Evolutionary conservation across 108 stramenopile genomes (phyloP).

Genomic region (Cylindrotheca closterium): DNA sequence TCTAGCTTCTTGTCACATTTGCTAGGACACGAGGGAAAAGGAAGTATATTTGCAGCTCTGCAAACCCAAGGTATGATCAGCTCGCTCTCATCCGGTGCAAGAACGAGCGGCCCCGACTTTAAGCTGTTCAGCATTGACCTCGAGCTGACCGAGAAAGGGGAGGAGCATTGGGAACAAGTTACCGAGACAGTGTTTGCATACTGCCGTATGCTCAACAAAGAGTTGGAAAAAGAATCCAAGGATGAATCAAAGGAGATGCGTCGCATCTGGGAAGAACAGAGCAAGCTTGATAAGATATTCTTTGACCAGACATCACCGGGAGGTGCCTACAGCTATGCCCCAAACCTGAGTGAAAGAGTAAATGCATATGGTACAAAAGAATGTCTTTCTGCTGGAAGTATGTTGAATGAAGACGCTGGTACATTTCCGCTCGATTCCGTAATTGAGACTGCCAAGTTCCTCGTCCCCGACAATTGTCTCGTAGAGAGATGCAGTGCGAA

Average conservation of each 20-base stretch:
- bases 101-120: conserved; percentile 67
- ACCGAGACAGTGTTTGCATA: conserved; percentile 62
- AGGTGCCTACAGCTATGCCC: conserved; percentile 66
- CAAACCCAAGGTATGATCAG: conserved; percentile 66
- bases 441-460: conserved; percentile 33
- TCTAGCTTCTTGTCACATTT: conserved; percentile 58
- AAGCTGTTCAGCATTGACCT: conserved; percentile 66
- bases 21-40: conserved; percentile 81
- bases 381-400: conserved; percentile 63
- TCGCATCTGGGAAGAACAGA: conserved; percentile 60
- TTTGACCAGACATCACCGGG: conserved; percentile 80
- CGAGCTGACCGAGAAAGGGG: conserved; percentile 74
- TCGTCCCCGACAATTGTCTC: conserved; percentile 67
- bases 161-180: conserved; percentile 69
- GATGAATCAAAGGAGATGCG: background rate
- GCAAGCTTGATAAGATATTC: conserved; percentile 47
- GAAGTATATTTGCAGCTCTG: conserved; percentile 64
- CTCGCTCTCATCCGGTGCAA: conserved; percentile 57
- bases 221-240: conserved; percentile 34
- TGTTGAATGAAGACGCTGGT: conserved; percentile 62
- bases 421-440: conserved; percentile 57
- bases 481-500: conserved; percentile 78
- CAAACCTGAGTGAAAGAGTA: conserved; percentile 52
- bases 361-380: conserved; percentile 65
- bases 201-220: conserved; percentile 37